A percentile compares a stretch with the other conserved stretches of the same genome.
These are phyloP conservation scores for Geranomyces variabilis DNA, from an alignment of 192 early-diverging fungal genomes.

Conservation along the genomic window DNA sequence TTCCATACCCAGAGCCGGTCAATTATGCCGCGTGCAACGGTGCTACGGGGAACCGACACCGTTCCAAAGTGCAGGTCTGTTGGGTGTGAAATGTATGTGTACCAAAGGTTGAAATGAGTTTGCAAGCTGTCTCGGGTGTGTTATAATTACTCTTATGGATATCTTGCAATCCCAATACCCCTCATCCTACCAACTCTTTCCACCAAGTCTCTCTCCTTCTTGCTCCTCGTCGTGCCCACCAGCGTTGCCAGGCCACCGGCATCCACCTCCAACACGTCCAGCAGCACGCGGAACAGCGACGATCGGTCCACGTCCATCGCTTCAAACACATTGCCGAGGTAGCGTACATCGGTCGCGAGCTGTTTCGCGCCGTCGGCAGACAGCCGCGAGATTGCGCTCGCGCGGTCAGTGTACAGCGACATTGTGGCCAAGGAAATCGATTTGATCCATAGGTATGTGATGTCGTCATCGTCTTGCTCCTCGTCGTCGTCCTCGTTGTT, in stretches of 20 bases:
- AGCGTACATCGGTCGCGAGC: conserved; percentile 65
- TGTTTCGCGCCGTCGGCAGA: conserved; percentile 57
- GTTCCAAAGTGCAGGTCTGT: too few species aligned
- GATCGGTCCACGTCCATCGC: conserved; percentile 53
- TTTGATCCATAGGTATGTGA: conserved; percentile 71
- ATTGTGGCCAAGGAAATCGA: conserved; percentile 66
- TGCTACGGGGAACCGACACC: too few species aligned
- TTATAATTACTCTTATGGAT: too few species aligned
- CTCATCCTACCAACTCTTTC: neutral
- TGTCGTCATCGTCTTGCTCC: conserved; percentile 35
- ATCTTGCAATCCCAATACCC: neutral
- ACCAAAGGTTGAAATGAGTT: too few species aligned
- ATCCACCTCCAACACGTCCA: neutral
- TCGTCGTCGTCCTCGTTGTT: conserved; percentile 1
- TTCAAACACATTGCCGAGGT: conserved; percentile 63
- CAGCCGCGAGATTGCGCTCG: conserved; percentile 47
- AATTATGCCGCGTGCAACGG: too few species aligned
- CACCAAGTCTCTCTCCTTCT: neutral
- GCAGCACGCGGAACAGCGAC: neutral
- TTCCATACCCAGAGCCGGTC: too few species aligned
- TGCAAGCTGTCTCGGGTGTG: too few species aligned
- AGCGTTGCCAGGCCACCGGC: neutral
- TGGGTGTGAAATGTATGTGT: too few species aligned
- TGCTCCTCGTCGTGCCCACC: neutral
- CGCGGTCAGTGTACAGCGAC: conserved; percentile 40